Conservation (phyloP, 2,329 filamentous ascomycete genomes). For the Ampelomyces quisqualis region DNA sequence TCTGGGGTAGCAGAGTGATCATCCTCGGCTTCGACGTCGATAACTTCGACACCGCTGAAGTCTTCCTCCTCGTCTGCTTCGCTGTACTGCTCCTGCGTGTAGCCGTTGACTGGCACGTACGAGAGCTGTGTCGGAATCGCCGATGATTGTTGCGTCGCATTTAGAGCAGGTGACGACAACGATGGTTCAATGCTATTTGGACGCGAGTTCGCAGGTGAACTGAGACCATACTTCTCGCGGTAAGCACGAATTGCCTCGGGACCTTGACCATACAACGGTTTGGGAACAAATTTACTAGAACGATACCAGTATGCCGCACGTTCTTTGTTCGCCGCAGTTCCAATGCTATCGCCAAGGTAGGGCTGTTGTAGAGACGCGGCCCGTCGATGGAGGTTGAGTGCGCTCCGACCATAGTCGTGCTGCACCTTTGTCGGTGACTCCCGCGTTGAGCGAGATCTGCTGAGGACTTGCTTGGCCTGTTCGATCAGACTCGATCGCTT, state of each 20-base stretch:
- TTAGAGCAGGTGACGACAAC: constrained; percentile 28
- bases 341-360: constrained; percentile 15
- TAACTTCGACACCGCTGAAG: constrained; percentile 9
- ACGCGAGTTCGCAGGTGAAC: constrained; percentile 16
- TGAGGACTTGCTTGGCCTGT: constrained; percentile 13
- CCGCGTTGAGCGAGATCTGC: constrained; percentile 9
- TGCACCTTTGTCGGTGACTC: constrained; percentile 12
- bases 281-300: constrained; percentile 38
- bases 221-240: constrained; percentile 18
- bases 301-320: constrained; percentile 37
- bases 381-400: constrained; percentile 22
- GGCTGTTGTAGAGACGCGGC: constrained; percentile 15
- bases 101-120: constrained; percentile 14
- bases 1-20: constrained; percentile 8
- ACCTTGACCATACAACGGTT: constrained; percentile 40
- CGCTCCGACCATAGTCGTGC: constrained; percentile 32
- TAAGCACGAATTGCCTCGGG: constrained; percentile 34
- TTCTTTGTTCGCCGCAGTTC: constrained; percentile 12
- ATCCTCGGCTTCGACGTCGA: constrained; percentile 13
- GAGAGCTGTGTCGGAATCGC: too few relatives aligned
- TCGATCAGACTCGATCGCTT: constrained; percentile 12
- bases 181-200: constrained; percentile 20
- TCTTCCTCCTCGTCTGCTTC: constrained; percentile 9
- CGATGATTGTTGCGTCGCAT: constrained; percentile 22
- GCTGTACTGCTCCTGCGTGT: constrained; percentile 11